Base-by-base conservation (phyloP, 1,284 basidiomycete species). In the Boletus semigastroideus region DNA sequence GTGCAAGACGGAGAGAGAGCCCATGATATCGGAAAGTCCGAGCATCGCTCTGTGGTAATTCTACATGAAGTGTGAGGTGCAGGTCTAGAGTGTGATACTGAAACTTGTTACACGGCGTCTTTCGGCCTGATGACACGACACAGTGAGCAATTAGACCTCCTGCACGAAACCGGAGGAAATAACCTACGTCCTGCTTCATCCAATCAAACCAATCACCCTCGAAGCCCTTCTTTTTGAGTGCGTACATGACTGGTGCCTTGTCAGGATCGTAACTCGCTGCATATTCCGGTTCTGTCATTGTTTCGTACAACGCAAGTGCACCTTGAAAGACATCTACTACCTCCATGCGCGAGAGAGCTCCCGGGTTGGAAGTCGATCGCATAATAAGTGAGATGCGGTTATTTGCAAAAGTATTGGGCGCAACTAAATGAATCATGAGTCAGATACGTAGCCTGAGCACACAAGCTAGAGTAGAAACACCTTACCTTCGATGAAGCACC, bases 401-500 rank as follows among this genome's bases (percentile, higher is more conserved):
- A 36, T 68, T 69, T 20, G 64, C 56, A 46, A 68, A 69, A 2
- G 43, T 36, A 33, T 65, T 57, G 10, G 48, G 53, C 9, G 55
- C 45, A 17, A 66, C 66, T 69, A 17, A 31, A 30, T 27, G 1
- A 16, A 14, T 19, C 13, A 14, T 38, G 14, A 49, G 39, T 38
- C 12, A 10, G 30, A 8, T 27, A 25, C 12, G 9, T 16, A n/a
- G 42, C n/a, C 16, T 1, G n/a, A 9, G 1, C 9, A 33, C 16
- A 19, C 22, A 5, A 5, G 22, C 22, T 3, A 22, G 8, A 31
- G n/a, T 33, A 33, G 6, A 14, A 5, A 2, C 17, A 8, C 4
- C 30, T 20, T 42, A 58, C 69, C 61, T 58, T 73, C 72, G 5
- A 42, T 54, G 44, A 72, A 72, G 47, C 68, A 65, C 20, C 70